A percentile compares a stretch with the other conserved stretches of the same genome.
These are phyloP conservation scores for Magnolia officinalis DNA, from an alignment of 164 flowering plant species.

Conservation along the genomic window DNA sequence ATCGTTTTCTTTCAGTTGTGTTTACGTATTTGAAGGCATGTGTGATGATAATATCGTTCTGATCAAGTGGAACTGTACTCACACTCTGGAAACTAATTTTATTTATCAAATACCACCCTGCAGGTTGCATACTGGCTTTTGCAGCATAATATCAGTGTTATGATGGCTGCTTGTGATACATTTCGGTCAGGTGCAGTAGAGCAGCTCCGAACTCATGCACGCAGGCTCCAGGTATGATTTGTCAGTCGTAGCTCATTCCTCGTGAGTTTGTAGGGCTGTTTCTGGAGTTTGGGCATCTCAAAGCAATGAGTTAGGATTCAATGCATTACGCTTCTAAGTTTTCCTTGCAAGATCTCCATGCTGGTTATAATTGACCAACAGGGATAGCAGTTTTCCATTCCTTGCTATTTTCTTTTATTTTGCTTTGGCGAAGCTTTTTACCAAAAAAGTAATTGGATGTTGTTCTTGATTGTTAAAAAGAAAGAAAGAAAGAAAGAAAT, in stretches of 20 bases:
- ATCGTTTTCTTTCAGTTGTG: not conserved
- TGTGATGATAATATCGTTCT: not conserved
- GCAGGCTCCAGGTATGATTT: slow-evolving; percentile 73
- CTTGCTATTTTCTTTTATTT: not conserved
- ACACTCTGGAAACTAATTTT: not conserved
- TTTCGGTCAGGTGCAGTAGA: slow-evolving; percentile 99
- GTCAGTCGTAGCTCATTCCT: not conserved
- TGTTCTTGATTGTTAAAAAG: too few relatives aligned
- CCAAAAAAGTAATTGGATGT: too few relatives aligned
- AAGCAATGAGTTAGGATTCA: not conserved
- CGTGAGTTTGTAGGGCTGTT: not conserved
- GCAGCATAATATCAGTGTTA: slow-evolving; percentile 86
- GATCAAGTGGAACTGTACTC: not conserved
- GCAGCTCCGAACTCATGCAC: slow-evolving; percentile 78
- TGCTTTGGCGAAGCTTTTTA: not conserved
- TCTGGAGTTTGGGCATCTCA: not conserved
- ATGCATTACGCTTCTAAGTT: not conserved
- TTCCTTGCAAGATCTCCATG: not conserved
- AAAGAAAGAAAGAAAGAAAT: too few relatives aligned
- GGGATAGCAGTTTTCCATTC: not conserved
- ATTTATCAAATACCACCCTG: slow-evolving; percentile 8
- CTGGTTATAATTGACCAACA: not conserved
- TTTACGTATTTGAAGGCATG: not conserved
- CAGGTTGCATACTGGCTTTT: slow-evolving; percentile 99
- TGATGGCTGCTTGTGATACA: slow-evolving; percentile 99